Base-by-base conservation (phyloP, 352 stramenopile genomes). In the Pythium sp. region DNA sequence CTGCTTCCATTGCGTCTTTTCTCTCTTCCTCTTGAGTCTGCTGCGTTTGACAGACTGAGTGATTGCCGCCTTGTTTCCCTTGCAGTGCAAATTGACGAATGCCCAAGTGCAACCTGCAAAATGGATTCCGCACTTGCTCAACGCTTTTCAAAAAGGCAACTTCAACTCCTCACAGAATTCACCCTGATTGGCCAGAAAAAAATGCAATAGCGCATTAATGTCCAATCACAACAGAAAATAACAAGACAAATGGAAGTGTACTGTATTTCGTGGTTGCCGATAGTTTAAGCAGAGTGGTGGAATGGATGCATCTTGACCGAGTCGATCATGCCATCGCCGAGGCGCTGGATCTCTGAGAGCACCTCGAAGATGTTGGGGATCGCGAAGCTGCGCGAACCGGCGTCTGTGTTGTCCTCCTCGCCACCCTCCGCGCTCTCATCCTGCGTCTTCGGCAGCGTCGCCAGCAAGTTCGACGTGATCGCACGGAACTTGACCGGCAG, bases 351-450 rank as follows among this genome's bases (percentile, higher is more conserved):
- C 62, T 91, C 83, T 30, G 81, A 80, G 59, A 94, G 72, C 28
- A 90, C 73, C 67, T 94, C 84, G 51, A 92, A 90, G 61, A 92
- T 77, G 71, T 92, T 94, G 30, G 86, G 86, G 43, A 94, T 71
- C 20, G 84, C 80, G 36, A 80, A 81, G 54, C 73, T 77, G 8
- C 79, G 77, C 5, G 64, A 64, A 26, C 58, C 36, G 18, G 30
- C 32, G 20, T 74, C 58, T 0, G 72, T 74, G 1, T 69, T 70
- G 0, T 57, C 65, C 12, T 65, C 59, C 12, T 80, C 62, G n/a
- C 74, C 72, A 18, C 76, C 74, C 30, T 70, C 69, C 1, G 26
- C 59, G 54, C 30, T 34, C 24, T 60, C 53, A 18, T 72, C 57
- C 22, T 64, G 58, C 2, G 53, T 14, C 61, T 75, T 86, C 30